These are phyloP conservation scores for Yamadazyma mexicana DNA, from an alignment of 1,139 yeast species.

Conservation along the genomic window DNA sequence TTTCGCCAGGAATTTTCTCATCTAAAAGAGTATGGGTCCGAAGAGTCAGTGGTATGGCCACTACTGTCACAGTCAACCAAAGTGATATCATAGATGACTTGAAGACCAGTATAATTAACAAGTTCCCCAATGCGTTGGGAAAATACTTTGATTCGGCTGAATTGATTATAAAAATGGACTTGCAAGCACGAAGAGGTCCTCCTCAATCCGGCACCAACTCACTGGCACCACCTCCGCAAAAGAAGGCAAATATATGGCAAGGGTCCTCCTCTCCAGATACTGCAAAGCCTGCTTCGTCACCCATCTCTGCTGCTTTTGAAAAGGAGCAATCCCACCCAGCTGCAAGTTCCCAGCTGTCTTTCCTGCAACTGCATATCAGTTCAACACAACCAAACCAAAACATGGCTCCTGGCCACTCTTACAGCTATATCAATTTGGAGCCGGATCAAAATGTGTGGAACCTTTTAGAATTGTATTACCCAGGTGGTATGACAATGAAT, in stretches of 20 bases:
- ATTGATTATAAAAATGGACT: conserved; percentile 42
- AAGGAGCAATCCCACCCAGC: conserved; percentile 6
- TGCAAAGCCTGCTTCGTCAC: conserved; percentile 14
- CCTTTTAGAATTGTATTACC: conserved; percentile 59
- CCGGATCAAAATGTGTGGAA: conserved; percentile 69
- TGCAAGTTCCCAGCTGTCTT: conserved; percentile 5
- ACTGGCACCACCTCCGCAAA: conserved; percentile 12
- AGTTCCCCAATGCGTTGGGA: conserved; percentile 72
- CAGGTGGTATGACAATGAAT: conserved; percentile 65
- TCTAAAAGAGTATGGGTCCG: conserved; percentile 64
- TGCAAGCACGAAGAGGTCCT: conserved; percentile 17
- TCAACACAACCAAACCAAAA: conserved; percentile 2
- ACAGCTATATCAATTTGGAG: conserved; percentile 37
- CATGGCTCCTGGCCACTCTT: conserved; percentile 1
- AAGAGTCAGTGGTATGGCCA: conserved; percentile 58
- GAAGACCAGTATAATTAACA: conserved; percentile 56
- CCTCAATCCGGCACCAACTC: conserved; percentile 2
- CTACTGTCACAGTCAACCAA: conserved; percentile 58
- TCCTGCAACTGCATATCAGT: conserved; percentile 1
- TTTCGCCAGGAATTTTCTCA: conserved; percentile 17
- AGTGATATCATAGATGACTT: conserved; percentile 72
- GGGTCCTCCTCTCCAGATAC: conserved; percentile 13
- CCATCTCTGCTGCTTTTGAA: conserved; percentile 15
- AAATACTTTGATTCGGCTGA: conserved; percentile 71
- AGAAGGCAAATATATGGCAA: conserved; percentile 17